These are phyloP conservation scores for Beauveria medogensis DNA, from an alignment of 2,329 filamentous ascomycete species.

Conservation along the genomic window DNA sequence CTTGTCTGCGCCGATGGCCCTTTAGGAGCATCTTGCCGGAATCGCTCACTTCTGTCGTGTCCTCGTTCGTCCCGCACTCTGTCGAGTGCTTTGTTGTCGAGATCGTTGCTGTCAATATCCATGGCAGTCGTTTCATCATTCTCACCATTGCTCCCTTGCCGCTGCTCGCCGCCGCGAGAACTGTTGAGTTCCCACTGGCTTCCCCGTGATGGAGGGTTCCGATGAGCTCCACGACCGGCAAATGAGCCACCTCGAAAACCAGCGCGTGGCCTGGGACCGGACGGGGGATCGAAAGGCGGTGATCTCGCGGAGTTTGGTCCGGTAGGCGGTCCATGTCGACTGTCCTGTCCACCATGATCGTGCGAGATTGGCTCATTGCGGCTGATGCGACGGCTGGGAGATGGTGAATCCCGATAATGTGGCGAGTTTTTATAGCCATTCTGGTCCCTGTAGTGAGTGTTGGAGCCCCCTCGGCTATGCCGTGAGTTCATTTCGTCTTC, in stretches of 20 bases:
- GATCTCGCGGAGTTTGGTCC: slow-evolving; percentile 34
- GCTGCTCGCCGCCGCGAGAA: neutral
- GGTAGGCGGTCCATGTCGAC: slow-evolving; percentile 42
- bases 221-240: slow-evolving; percentile 32
- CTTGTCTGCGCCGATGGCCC: slow-evolving; percentile 41
- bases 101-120: slow-evolving; percentile 56
- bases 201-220: slow-evolving; percentile 57
- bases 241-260: slow-evolving; percentile 47
- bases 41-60: slow-evolving; percentile 13
- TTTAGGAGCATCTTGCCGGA: slow-evolving; percentile 18
- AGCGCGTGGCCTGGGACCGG: slow-evolving; percentile 44
- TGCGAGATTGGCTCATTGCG: slow-evolving; percentile 16
- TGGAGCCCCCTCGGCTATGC: slow-evolving; percentile 33
- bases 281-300: slow-evolving; percentile 48
- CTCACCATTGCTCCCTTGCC: slow-evolving; percentile 20
- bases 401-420: slow-evolving; percentile 33
- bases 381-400: slow-evolving; percentile 17
- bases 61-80: neutral
- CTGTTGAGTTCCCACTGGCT: slow-evolving; percentile 57
- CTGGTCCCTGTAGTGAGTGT: neutral
- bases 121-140: slow-evolving; percentile 49
- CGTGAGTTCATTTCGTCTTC: slow-evolving; percentile 43
- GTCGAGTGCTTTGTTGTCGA: slow-evolving; percentile 23
- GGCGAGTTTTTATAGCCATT: slow-evolving; percentile 19
- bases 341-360: slow-evolving; percentile 41